Percentiles rank a stretch among this genome's conserved stretches.
Conservation (phyloP, 345 rosid genomes). For the Salix koriyanagi region DNA sequence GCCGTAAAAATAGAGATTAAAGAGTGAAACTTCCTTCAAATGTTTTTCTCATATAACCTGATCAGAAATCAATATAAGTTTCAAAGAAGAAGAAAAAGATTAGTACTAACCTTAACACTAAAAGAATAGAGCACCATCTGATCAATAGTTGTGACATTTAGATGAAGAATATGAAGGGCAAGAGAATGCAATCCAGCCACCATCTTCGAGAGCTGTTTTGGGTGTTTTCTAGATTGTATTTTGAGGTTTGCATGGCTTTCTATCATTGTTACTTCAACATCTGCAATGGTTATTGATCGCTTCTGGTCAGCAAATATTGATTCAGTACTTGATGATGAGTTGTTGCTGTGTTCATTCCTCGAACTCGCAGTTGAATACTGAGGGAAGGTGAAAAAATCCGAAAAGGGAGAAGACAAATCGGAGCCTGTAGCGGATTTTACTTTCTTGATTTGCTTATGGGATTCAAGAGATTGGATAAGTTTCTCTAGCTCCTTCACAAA, state of each 20-base stretch:
- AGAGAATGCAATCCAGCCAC: slow-evolving; percentile 44
- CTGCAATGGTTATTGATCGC: slow-evolving; percentile 27
- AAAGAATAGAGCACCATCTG: slow-evolving; percentile 50
- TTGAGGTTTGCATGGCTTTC: slow-evolving; percentile 58
- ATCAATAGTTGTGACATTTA: slow-evolving; percentile 46
- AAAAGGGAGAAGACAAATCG: slow-evolving; percentile 28
- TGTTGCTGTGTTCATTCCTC: not conserved
- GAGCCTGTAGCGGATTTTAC: not conserved
- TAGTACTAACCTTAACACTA: slow-evolving; percentile 45
- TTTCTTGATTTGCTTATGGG: slow-evolving; percentile 25
- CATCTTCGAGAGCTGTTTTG: slow-evolving; percentile 51
- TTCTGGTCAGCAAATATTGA: slow-evolving; percentile 7
- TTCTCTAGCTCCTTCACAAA: slow-evolving; percentile 73
- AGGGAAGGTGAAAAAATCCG: slow-evolving; percentile 51
- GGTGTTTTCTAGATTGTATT: slow-evolving; percentile 42
- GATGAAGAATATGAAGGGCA: slow-evolving; percentile 46
- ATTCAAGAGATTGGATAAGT: slow-evolving; percentile 47
- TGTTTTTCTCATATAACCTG: not conserved
- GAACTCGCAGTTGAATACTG: slow-evolving; percentile 40
- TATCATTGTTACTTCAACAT: slow-evolving; percentile 61
- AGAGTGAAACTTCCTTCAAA: not conserved
- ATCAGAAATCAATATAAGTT: not conserved
- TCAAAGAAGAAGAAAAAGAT: not conserved
- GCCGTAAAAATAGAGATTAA: not conserved
- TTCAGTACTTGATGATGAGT: not conserved